Base-by-base conservation (phyloP, 768 basidiomycete genomes). In the Pisolithus marmoratus region DNA sequence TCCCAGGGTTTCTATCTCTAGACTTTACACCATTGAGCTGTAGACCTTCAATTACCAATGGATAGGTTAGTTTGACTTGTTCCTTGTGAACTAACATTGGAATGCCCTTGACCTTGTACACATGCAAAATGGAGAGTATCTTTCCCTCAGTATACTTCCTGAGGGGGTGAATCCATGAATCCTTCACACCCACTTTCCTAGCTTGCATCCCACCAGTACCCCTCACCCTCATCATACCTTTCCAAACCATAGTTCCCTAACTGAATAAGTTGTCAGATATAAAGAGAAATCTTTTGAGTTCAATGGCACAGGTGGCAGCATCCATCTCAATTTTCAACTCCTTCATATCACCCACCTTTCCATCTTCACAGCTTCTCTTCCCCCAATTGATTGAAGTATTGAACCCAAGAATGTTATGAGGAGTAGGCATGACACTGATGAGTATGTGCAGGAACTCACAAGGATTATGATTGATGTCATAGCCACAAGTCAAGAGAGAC, bases 171-270 rank as follows among this genome's bases (percentile, higher is more conserved):
- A 54, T 34, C 40, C 45, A 56, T 2, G 45, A 22, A 20, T 56
- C 53, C 15, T 54, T 56, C 12, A 56, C 37, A 1, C 50, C 45
- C 4, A 54, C 55, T 38, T 9, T 27, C 4, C 20, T 6, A 11
- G 29, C 4, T 29, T 34, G 14, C 4, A 9, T 27, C 6, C 4
- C 27, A n/a, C n/a, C n/a, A n/a, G n/a, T n/a, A n/a, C n/a, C n/a
- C n/a, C n/a, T n/a, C n/a, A n/a, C n/a, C 27, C 27, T 40, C n/a
- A 31, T 36, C 42, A 22, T 44, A 27, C 42, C 42, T 9, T 19
- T 20, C 38, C 38, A 40, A 19, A 40, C 38, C n/a, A 11, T 40
- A 5, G 38, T 40, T n/a, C 38, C 38, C 19, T n/a, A 5, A 19
- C 38, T 11, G 22, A 9, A 19, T 19, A 40, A 19, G 19, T 40